Percentiles rank a stretch among this genome's conserved stretches.
Conservation (phyloP, 306 rosid genomes). For the cucumber (Cucumis sativus) region DNA sequence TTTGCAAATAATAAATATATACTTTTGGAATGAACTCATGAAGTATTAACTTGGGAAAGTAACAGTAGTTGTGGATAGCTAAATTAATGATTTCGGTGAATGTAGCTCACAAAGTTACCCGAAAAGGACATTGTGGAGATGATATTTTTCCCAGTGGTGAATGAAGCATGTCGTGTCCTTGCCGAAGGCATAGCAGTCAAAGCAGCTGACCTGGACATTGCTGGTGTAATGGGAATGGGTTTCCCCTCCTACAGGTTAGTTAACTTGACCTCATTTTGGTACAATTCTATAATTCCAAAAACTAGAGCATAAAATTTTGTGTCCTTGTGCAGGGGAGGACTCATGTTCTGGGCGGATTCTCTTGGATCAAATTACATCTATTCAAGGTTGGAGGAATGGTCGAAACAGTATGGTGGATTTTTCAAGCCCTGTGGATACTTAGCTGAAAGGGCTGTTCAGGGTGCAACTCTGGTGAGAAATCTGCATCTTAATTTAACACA, state of each 20-base stretch:
- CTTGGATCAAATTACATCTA: slow-evolving; percentile 80
- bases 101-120: slow-evolving; percentile 54
- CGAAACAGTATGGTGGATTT: slow-evolving; percentile 66
- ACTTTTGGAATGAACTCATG: background rate
- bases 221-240: slow-evolving; percentile 90
- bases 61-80: background rate
- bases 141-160: slow-evolving; percentile 91
- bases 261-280: background rate
- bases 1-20: background rate
- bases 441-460: slow-evolving; percentile 83
- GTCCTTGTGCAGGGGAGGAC: slow-evolving; percentile 67
- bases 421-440: slow-evolving; percentile 85
- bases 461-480: slow-evolving; percentile 63
- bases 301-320: background rate
- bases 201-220: slow-evolving; percentile 80
- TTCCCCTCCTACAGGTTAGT: slow-evolving; percentile 88
- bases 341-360: slow-evolving; percentile 88
- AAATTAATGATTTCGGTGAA: background rate
- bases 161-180: slow-evolving; percentile 91
- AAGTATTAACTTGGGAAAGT: background rate
- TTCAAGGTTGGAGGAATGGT: slow-evolving; percentile 77
- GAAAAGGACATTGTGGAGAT: slow-evolving; percentile 83
- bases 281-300: background rate
- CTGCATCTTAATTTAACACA: background rate
- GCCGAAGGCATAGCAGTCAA: slow-evolving; percentile 88